Evolutionary conservation across 2,329 filamentous ascomycete species (phyloP).

Genomic region (Myriosclerotinia duriaeana): DNA sequence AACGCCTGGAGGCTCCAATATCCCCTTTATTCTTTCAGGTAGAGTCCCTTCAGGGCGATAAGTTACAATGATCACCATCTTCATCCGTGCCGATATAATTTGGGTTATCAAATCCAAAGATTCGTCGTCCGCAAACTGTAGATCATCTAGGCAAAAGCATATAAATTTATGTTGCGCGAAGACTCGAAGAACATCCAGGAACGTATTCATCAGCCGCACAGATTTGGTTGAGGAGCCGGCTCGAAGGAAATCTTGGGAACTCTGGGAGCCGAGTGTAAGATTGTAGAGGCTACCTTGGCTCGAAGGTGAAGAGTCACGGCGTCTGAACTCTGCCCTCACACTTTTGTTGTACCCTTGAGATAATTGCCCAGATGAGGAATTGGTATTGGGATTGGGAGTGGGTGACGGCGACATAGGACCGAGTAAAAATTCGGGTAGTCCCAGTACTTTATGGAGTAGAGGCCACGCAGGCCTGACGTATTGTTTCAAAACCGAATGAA

Average conservation of each 20-base stretch:
- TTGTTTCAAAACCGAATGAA: constrained; percentile 61
- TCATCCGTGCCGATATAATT: constrained; percentile 75
- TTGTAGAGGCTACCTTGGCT: constrained; percentile 30
- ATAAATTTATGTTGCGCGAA: constrained; percentile 83
- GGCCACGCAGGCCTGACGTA: constrained; percentile 65
- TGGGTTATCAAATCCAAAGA: constrained; percentile 80
- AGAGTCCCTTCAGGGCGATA: constrained; percentile 66
- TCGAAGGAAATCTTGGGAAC: constrained; percentile 60
- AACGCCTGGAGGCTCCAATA: constrained; percentile 54
- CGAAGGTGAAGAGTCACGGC: constrained; percentile 37
- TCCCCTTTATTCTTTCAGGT: constrained; percentile 53
- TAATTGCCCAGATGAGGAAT: constrained; percentile 25
- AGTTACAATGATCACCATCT: constrained; percentile 72
- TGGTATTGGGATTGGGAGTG: not conserved
- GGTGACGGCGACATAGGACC: constrained; percentile 40
- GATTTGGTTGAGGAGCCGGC: constrained; percentile 59
- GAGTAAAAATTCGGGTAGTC: constrained; percentile 68
- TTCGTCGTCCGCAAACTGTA: constrained; percentile 88
- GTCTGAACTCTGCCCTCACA: constrained; percentile 32
- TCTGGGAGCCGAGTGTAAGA: constrained; percentile 47
- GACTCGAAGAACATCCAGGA: constrained; percentile 79
- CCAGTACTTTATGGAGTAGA: constrained; percentile 59
- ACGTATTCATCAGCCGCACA: constrained; percentile 81
- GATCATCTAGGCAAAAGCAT: constrained; percentile 73
- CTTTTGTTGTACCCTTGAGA: constrained; percentile 38